These are phyloP conservation scores for Boletus subparvulus DNA, from an alignment of 768 basidiomycete genomes.

Conservation along the genomic window DNA sequence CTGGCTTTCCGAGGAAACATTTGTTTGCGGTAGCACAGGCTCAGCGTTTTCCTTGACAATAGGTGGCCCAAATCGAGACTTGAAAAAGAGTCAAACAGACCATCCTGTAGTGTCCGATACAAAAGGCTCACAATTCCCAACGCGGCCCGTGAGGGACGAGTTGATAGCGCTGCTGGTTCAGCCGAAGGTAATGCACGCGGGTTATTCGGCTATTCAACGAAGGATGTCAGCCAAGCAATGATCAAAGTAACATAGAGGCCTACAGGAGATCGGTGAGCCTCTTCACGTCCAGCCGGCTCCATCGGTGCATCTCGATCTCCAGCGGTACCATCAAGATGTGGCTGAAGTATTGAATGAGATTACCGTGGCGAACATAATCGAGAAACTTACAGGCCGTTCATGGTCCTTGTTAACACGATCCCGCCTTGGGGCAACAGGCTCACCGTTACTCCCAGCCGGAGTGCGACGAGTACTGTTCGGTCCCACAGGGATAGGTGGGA, in stretches of 20 bases:
- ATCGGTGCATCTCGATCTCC: slow-evolving; percentile 1
- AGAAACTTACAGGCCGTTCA: slow-evolving; percentile 25
- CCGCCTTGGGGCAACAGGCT: slow-evolving; percentile 19
- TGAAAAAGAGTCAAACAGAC: neutral
- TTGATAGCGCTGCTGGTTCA: slow-evolving; percentile 6
- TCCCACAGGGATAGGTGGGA: neutral
- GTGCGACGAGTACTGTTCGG: slow-evolving; percentile 1
- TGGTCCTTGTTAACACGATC: slow-evolving; percentile 19
- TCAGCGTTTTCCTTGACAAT: slow-evolving; percentile 21
- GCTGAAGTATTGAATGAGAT: slow-evolving; percentile 18
- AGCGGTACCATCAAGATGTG: slow-evolving; percentile 8
- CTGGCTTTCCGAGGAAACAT: slow-evolving; percentile 19
- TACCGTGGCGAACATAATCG: neutral
- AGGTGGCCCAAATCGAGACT: slow-evolving; percentile 37
- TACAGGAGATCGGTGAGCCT: slow-evolving; percentile 20
- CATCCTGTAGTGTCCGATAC: no score
- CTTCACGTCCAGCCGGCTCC: slow-evolving; percentile 15
- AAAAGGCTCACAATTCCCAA: slow-evolving; percentile 17
- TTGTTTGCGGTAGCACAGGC: neutral
- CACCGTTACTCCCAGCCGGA: slow-evolving; percentile 17
- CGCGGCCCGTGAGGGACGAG: slow-evolving; percentile 18
- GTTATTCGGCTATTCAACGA: slow-evolving; percentile 7
- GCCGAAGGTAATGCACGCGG: slow-evolving; percentile 3
- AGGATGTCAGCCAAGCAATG: neutral
- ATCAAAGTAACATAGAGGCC: neutral